These are phyloP conservation scores for Arthrobotrys entomopaga DNA, from an alignment of 2,329 filamentous ascomycete species.

Conservation along the genomic window DNA sequence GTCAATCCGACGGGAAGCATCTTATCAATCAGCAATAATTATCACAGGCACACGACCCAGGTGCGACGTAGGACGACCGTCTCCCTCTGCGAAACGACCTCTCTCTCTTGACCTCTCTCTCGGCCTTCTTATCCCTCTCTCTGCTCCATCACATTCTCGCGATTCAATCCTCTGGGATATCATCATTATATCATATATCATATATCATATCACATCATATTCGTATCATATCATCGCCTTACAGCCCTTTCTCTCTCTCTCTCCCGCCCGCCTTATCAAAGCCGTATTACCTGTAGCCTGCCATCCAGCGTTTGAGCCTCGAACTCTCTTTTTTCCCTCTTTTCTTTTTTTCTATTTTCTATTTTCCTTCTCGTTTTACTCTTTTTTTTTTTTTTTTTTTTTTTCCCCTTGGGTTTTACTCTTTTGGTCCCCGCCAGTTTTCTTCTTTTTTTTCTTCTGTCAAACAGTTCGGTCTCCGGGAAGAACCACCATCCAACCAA, in stretches of 20 bases:
- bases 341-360: constrained; percentile 14
- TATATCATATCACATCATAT: constrained; percentile 1
- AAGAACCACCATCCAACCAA: constrained; percentile 11
- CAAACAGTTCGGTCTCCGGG: constrained; percentile 13
- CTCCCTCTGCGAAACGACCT: not conserved
- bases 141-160: not conserved
- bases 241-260: not conserved
- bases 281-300: constrained; percentile 26
- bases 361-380: not conserved
- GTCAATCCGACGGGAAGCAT: no score
- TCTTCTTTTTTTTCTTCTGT: not conserved
- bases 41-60: constrained; percentile 39
- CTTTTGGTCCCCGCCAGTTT: no score
- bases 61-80: constrained; percentile 48
- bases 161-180: not conserved
- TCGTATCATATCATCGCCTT: not conserved
- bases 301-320: constrained; percentile 38
- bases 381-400: constrained; percentile 15
- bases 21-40: constrained; percentile 9
- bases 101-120: not conserved
- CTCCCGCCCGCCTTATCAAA: constrained; percentile 8
- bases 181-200: no score
- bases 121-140: not conserved
- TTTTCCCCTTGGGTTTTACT: not conserved
- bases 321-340: not conserved